Conservation (phyloP, 805 yeast genomes). For the Saccharomyces paradoxus region DNA sequence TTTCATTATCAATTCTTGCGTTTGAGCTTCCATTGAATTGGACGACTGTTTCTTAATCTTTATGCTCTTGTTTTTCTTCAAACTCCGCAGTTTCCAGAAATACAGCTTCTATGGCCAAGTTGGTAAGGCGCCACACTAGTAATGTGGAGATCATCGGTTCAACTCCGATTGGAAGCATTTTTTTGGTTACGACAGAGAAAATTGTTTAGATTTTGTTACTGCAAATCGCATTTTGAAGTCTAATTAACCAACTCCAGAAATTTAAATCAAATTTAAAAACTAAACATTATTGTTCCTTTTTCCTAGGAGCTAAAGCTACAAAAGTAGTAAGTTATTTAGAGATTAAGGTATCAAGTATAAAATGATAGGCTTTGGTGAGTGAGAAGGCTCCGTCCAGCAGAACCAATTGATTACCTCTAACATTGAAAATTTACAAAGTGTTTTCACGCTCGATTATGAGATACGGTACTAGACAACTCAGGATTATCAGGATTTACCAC, state of each 20-base stretch:
- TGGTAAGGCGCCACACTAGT: slow-evolving; percentile 88
- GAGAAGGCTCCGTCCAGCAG: background rate
- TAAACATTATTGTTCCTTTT: background rate
- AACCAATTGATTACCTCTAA: background rate
- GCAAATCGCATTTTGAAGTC: background rate
- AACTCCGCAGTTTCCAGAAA: background rate
- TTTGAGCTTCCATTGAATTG: background rate
- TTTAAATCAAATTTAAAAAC: background rate
- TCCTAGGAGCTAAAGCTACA: background rate
- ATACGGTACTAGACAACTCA: background rate
- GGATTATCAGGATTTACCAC: slow-evolving; percentile 40
- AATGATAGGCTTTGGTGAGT: background rate
- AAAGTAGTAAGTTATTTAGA: background rate
- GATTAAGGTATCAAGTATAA: background rate
- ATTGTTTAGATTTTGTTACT: background rate
- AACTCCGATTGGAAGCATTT: slow-evolving; percentile 61
- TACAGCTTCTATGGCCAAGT: slow-evolving; percentile 52
- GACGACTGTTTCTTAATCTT: no score
- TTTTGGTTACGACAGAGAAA: no score
- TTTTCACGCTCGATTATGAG: background rate
- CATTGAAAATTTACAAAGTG: background rate
- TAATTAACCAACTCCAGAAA: no score
- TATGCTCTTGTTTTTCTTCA: no score
- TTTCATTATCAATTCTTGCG: no score
- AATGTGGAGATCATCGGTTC: slow-evolving; percentile 82